Evolutionary conservation across 495 filamentous ascomycete species (phyloP).

Genomic region (Pyrenula aspistea): DNA sequence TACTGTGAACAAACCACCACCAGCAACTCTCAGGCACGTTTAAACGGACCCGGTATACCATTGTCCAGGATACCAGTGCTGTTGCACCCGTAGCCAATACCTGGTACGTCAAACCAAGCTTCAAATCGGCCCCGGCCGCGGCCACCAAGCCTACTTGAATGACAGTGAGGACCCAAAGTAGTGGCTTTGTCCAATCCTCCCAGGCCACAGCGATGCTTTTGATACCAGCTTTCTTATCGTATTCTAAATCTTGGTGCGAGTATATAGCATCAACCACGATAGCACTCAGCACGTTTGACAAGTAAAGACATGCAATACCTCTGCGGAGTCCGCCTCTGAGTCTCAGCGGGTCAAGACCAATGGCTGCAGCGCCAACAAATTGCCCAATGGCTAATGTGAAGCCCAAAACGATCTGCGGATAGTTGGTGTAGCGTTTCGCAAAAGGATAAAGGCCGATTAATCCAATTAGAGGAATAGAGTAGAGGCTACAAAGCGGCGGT

Average conservation of each 20-base stretch:
- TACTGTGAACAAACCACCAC: too few species aligned
- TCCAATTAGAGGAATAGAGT: not conserved
- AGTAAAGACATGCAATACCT: constrained; percentile 9
- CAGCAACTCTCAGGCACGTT: too few species aligned
- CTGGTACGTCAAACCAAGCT: too few species aligned
- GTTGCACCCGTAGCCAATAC: too few species aligned
- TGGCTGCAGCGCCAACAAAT: constrained; percentile 10
- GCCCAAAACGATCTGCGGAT: constrained; percentile 21
- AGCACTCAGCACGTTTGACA: constrained; percentile 21
- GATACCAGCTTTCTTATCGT: constrained; percentile 31
- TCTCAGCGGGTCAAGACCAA: constrained; percentile 5
- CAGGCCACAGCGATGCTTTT: too few species aligned
- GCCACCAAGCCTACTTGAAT: too few species aligned
- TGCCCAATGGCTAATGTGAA: constrained; percentile 14
- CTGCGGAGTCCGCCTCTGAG: too few species aligned
- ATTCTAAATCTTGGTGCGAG: constrained; percentile 27
- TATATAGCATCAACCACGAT: constrained; percentile 35
- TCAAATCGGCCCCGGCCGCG: too few species aligned
- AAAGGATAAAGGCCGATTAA: constrained; percentile 15
- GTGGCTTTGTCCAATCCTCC: too few species aligned
- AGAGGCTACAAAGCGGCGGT: constrained; percentile 3
- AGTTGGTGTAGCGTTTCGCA: constrained; percentile 18
- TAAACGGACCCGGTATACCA: too few species aligned
- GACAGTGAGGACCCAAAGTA: too few species aligned
- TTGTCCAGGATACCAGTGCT: too few species aligned